Base-by-base conservation (phyloP, 1,284 basidiomycete species). In the Leccinum angustisporum region DNA sequence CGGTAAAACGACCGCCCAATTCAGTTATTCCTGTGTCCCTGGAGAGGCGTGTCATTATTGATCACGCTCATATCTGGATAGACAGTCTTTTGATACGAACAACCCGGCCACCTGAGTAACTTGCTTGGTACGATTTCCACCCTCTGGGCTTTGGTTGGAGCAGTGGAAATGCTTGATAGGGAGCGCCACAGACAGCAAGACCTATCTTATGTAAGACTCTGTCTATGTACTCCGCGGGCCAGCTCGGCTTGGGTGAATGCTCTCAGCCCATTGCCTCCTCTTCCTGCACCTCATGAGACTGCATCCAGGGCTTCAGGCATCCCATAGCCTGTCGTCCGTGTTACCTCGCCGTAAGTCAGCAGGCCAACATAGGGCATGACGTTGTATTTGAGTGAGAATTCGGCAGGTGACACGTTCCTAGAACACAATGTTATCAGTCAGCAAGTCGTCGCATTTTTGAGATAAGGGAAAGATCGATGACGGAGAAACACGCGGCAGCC, bases 351-450 rank as follows among this genome's bases (percentile, higher is more conserved):
- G 60, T 88, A 91, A 4, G 84, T 87, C 53, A 97, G 80, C 43
- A 86, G 66, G 6, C 94, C 94, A 14, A 96, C 91, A 70, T 91
- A 87, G 13, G 94, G 94, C 93, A 96, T 96, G 30, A 94, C 74
- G 70, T 96, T 95, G 78, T 95, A 97, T 71, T 91, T 91, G 54
- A 97, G 81, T 0, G 84, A 80, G 72, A 94, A 96, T 61, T 85
- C 78, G 5, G 87, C 87, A 14, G 89, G 80, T 11, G 83, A 78
- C 43, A 83, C 80, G 68, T 87, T 83, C 72, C 92, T 93, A 64
- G 9, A 59, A 27, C 51, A 18, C 60, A 67, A 38, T 61, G 66
- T 62, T 72, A 68, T 72, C 65, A 55, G 56, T 52, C 58, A 59
- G 38, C 51, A 46, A 55, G 16, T 43, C 1, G 52, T 60, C 59